Evolutionary conservation across 805 yeast genomes (phyloP).

Genomic region (Candida germanica): DNA sequence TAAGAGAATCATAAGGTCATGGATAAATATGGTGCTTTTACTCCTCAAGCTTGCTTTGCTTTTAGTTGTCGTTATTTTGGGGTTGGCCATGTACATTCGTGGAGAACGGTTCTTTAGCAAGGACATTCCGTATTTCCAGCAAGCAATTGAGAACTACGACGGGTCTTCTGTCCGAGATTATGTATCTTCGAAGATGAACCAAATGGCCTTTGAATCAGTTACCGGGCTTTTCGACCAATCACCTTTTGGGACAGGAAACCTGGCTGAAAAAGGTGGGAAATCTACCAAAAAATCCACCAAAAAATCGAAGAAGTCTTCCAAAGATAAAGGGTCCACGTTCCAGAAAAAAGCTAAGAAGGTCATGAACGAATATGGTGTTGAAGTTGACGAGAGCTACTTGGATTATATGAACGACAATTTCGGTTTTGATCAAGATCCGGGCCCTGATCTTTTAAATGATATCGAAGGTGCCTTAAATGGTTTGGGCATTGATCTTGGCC

Average conservation of each 20-base stretch:
- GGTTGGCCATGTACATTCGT: constrained; percentile 20
- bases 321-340: constrained; percentile 5
- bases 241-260: not conserved
- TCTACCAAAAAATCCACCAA: not conserved
- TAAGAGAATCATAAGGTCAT: constrained; percentile 17
- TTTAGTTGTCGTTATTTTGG: constrained; percentile 14
- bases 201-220: constrained; percentile 4
- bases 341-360: constrained; percentile 12
- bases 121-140: constrained; percentile 14
- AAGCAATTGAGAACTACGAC: constrained; percentile 4
- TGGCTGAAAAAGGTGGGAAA: constrained; percentile 3
- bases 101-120: constrained; percentile 21
- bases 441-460: not conserved
- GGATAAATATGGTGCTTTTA: constrained; percentile 19
- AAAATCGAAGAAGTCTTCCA: constrained; percentile 2
- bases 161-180: constrained; percentile 6
- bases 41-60: constrained; percentile 18
- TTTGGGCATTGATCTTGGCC: constrained; percentile 3
- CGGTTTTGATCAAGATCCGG: constrained; percentile 3
- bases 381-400: constrained; percentile 15
- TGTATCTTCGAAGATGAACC: constrained; percentile 5
- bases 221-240: not conserved
- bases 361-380: constrained; percentile 16
- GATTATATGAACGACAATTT: constrained; percentile 14
- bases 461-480: constrained; percentile 3